Evolutionary conservation across 768 basidiomycete genomes (phyloP), one percentile per base, ranked within the genome.

Genomic region (Lentinula sp.): DNA sequence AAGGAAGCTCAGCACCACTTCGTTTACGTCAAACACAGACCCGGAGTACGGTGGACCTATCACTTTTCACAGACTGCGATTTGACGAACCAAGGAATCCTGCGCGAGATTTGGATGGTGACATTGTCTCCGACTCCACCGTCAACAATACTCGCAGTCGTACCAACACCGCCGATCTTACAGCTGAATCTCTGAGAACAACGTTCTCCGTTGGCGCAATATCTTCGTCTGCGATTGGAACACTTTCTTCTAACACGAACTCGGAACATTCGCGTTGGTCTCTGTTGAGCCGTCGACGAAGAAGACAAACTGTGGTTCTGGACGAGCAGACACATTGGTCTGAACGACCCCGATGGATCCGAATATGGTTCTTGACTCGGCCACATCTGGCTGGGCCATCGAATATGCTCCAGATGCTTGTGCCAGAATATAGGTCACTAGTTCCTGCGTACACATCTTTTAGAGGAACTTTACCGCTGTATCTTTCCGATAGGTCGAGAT

Each of bases 321-420:
- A 54, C 11, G 35, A 37, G 28, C 51, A 52, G 53, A 21, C n/a
- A 5, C 18, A 15, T 54, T 46, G 56, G 56, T 57, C 56, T 5
- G 56, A 57, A 23, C 56, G 56, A 16, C 56, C 56, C 15, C 56
- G 56, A 15, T 57, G 56, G 56, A 43, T 57, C 18, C 21, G 40
- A 16, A 5, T 40, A 28, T 57, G 56, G 56, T 57, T 57, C 13
- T 35, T 57, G 21, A 57, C 56, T 28, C 56, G 56, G n/a, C 56
- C 56, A 34, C 56, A 57, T 57, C 23, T 57, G 31, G 56, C 56
- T 42, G 56, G 56, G n/a, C 28, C 11, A 15, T 57, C 56, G 39
- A 42, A 28, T 13, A 57, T 57, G 56, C 40, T 57, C 28, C 42
- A 57, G 39, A 45, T 46, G 56, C 32, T 43, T 31, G 56, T 28